Conservation (phyloP, 2,329 filamentous ascomycete species). For the Lecanicillium sp. region DNA sequence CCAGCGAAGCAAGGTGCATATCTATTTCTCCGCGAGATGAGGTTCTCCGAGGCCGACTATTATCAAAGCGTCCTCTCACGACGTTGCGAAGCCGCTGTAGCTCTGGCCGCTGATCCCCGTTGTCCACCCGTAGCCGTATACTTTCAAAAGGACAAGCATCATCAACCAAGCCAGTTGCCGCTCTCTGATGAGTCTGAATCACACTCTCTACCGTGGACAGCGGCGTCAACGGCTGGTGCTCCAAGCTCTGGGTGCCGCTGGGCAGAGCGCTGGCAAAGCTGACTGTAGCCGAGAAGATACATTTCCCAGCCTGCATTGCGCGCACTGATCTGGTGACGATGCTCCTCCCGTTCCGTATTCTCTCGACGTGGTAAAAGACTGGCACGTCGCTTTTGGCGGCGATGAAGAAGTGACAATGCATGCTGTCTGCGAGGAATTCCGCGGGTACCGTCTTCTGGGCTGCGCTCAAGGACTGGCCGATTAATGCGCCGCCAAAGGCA, state of each 20-base stretch:
- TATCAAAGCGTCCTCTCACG: too few relatives aligned
- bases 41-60: too few relatives aligned
- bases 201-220: background rate
- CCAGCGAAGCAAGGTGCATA: slow-evolving; percentile 4
- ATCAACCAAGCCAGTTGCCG: slow-evolving; percentile 5
- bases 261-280: slow-evolving; percentile 1
- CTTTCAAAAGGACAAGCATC: slow-evolving; percentile 5
- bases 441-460: slow-evolving; percentile 3
- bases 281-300: slow-evolving; percentile 4
- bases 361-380: slow-evolving; percentile 4
- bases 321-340: slow-evolving; percentile 6
- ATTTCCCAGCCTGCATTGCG: background rate
- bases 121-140: background rate
- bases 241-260: slow-evolving; percentile 3
- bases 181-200: too few relatives aligned
- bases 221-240: slow-evolving; percentile 4
- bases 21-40: too few relatives aligned
- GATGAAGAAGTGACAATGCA: slow-evolving; percentile 9
- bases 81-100: slow-evolving; percentile 5
- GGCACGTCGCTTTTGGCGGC: slow-evolving; percentile 3
- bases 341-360: slow-evolving; percentile 4
- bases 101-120: background rate
- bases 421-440: slow-evolving; percentile 4
- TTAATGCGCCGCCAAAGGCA: slow-evolving; percentile 5
- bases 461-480: slow-evolving; percentile 3